Base-by-base conservation (phyloP, 2,329 filamentous ascomycete species). In the Pochonia chlamydosporia region DNA sequence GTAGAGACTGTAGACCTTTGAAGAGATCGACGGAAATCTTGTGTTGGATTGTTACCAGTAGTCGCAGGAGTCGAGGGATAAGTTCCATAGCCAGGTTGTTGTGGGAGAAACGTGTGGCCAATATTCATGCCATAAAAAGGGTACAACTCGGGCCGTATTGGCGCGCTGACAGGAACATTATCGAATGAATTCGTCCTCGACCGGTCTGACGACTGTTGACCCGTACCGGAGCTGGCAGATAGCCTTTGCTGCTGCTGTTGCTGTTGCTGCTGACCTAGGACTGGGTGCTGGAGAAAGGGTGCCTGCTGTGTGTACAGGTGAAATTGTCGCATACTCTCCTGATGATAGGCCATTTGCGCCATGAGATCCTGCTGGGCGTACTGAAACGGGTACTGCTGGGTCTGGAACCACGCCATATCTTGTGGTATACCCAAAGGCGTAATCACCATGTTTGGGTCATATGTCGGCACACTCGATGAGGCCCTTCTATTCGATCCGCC, bases 161-260 rank as follows among this genome's bases (percentile, higher is more conserved):
- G 78, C 1, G 79, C 77, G n/a, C 72, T 77, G 31, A 82, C 60
- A 5, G 81, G 80, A 16, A 77, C 71, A 46, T 76, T 81, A 56
- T 85, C 81, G 56, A 84, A 79, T 11, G 80, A 84, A 57, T 78
- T 81, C 6, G 79, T 82, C 51, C 81, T 74, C 31, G 79, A 76
- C 52, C 81, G 66, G 56, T 79, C 72, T 25, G 65, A 58, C 44
- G 72, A 59, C 26, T 58, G 62, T 28, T 63, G 61, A 3, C 49
- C 55, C 2, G 59, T 54, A 8, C 50, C 54, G 7, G 57, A 52
- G 21, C 44, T 57, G n/a, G 55, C 50, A 30, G 62, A 54, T 39
- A 63, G 48, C 28, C 61, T 54, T 44, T 63, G 61, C 24, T 59
- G 62, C 25, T 59, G n/a, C n/a, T n/a, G n/a, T n/a, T n/a, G n/a